Conservation (phyloP, 441 rosid species). For the Arabidopsis lyrata region DNA sequence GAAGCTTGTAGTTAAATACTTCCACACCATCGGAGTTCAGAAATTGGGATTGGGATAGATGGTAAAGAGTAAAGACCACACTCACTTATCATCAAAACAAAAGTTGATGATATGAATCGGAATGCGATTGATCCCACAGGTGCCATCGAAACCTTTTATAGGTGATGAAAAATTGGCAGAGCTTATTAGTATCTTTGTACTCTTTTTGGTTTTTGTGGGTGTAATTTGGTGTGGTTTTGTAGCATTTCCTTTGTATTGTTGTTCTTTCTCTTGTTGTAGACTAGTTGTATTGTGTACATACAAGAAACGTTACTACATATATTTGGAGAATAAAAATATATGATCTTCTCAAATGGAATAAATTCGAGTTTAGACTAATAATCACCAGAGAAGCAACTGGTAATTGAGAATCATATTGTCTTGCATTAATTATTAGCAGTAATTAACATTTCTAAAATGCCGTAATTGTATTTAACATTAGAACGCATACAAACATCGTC, state of each 20-base stretch:
- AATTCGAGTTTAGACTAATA: background rate
- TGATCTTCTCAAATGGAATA: background rate
- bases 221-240: slow-evolving; percentile 35
- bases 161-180: slow-evolving; percentile 21
- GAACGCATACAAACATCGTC: too few relatives aligned
- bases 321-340: slow-evolving; percentile 36
- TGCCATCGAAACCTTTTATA: background rate
- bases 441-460: too few relatives aligned
- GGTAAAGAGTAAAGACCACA: background rate
- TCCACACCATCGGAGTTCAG: background rate
- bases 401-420: too few relatives aligned
- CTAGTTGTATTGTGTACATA: slow-evolving; percentile 41
- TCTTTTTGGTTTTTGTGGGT: slow-evolving; percentile 25
- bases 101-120: background rate
- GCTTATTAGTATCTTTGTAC: slow-evolving; percentile 19
- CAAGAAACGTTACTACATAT: slow-evolving; percentile 28
- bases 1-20: slow-evolving; percentile 51
- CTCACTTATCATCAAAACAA: background rate
- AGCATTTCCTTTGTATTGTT: slow-evolving; percentile 24
- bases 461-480: too few relatives aligned
- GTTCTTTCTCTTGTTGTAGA: background rate
- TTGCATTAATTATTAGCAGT: too few relatives aligned
- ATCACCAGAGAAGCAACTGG: too few relatives aligned
- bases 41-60: slow-evolving; percentile 2
- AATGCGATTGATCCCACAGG: background rate